Evolutionary conservation across 306 rosid genomes (phyloP).

Genomic region (Lotus japonicus): DNA sequence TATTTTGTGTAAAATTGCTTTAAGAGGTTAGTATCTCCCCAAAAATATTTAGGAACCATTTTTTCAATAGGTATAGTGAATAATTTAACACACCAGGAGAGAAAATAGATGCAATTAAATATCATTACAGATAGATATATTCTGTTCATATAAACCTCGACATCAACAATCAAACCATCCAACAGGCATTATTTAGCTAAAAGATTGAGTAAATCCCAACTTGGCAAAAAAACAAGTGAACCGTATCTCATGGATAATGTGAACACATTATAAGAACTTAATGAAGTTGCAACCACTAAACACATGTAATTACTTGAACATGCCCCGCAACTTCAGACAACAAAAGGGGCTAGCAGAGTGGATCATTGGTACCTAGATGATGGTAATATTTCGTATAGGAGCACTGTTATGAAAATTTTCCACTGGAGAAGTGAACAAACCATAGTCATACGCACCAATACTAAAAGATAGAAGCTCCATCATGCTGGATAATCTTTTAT

Average conservation of each 20-base stretch:
- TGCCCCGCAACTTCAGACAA: constrained; percentile 29
- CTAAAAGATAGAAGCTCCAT: constrained; percentile 45
- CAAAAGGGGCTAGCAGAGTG: constrained; percentile 22
- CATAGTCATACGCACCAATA: constrained; percentile 52
- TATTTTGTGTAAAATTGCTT: no score
- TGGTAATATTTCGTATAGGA: constrained; percentile 29
- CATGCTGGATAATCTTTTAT: constrained; percentile 35
- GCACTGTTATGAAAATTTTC: constrained; percentile 34
- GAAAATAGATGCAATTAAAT: neutral
- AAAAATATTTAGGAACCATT: no score
- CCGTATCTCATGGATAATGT: neutral
- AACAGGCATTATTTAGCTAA: constrained; percentile 12
- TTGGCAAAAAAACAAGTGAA: neutral
- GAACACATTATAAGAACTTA: constrained; percentile 8
- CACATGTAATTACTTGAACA: constrained; percentile 23
- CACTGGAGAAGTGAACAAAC: constrained; percentile 41
- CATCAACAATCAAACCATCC: neutral
- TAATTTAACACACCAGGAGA: no score
- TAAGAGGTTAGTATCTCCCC: no score
- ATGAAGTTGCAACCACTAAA: constrained; percentile 20
- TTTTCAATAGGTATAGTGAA: no score
- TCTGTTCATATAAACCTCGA: neutral
- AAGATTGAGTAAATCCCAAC: constrained; percentile 18
- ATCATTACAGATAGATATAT: neutral
- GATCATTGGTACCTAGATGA: constrained; percentile 32